A percentile compares a stretch with the other conserved stretches of the same genome.
These are phyloP conservation scores for Claviceps purpurea DNA, from an alignment of 2,329 filamentous ascomycete species.

Conservation along the genomic window DNA sequence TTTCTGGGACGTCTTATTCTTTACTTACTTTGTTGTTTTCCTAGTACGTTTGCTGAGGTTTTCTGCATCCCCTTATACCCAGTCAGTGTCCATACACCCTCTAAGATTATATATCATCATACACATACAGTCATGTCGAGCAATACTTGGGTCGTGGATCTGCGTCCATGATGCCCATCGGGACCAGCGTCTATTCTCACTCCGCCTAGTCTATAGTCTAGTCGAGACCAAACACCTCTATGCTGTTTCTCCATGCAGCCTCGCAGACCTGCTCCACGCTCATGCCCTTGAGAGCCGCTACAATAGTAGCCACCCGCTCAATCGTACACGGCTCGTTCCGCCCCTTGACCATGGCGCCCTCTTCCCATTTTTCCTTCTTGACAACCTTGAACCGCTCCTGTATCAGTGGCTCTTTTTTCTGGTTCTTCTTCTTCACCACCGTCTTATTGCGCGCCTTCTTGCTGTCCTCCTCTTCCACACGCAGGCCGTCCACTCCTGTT, in stretches of 20 bases:
- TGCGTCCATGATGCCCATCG: background rate
- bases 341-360: slow-evolving; percentile 83
- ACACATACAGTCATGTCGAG: background rate
- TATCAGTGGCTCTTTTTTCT: slow-evolving; percentile 51
- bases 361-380: slow-evolving; percentile 91
- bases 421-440: slow-evolving; percentile 28
- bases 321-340: slow-evolving; percentile 89
- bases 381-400: slow-evolving; percentile 66
- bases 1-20: slow-evolving; percentile 1
- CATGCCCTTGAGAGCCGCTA: slow-evolving; percentile 75
- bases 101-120: background rate
- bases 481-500: slow-evolving; percentile 9
- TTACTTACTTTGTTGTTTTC: background rate
- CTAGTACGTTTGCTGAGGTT: too few relatives aligned
- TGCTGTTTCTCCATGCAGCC: slow-evolving; percentile 72
- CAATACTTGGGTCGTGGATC: background rate
- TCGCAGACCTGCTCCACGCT: slow-evolving; percentile 72
- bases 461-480: slow-evolving; percentile 20
- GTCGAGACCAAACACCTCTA: slow-evolving; percentile 61
- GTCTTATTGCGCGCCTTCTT: slow-evolving; percentile 12
- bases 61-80: background rate
- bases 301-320: slow-evolving; percentile 71
- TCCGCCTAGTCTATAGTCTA: slow-evolving; percentile 11
- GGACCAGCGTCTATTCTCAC: background rate
- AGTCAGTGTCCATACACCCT: slow-evolving; percentile 16